Conservation (phyloP, 176 grass and related monocot genomes). For the Canna indica region DNA sequence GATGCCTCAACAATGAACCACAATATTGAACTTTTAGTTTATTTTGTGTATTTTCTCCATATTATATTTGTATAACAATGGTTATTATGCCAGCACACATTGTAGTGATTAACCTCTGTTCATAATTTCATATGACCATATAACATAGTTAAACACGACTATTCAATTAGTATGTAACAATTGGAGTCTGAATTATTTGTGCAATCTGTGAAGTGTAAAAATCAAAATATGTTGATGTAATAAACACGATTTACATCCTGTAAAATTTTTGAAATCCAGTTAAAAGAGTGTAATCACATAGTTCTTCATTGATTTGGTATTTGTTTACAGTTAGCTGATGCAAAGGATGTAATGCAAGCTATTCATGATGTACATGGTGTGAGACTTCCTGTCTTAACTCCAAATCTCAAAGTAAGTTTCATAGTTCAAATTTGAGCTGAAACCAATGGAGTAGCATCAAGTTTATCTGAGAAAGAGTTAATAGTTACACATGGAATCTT, state of each 20-base stretch:
- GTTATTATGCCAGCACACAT: no score
- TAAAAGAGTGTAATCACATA: background rate
- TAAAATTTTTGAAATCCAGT: background rate
- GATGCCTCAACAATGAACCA: no score
- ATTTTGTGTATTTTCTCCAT: no score
- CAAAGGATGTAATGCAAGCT: slow-evolving; percentile 78
- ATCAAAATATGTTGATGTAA: background rate
- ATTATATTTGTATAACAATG: no score
- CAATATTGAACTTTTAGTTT: no score
- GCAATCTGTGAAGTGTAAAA: background rate
- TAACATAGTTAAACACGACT: no score
- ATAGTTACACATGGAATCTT: slow-evolving; percentile 15
- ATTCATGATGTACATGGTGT: slow-evolving; percentile 51
- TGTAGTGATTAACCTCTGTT: no score
- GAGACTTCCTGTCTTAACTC: slow-evolving; percentile 62
- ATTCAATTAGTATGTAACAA: no score
- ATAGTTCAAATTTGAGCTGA: slow-evolving; percentile 2
- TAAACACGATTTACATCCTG: background rate
- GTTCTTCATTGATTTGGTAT: slow-evolving; percentile 1
- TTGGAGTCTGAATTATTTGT: background rate
- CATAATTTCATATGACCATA: no score
- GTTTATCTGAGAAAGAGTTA: background rate
- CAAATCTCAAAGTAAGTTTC: slow-evolving; percentile 71
- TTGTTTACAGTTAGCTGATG: slow-evolving; percentile 53
- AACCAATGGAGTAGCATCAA: background rate